A percentile compares a stretch with the other conserved stretches of the same genome.
phyloP scores from a whole-genome alignment of 1,139 yeast species.

The Geotrichum restrictum region DNA sequence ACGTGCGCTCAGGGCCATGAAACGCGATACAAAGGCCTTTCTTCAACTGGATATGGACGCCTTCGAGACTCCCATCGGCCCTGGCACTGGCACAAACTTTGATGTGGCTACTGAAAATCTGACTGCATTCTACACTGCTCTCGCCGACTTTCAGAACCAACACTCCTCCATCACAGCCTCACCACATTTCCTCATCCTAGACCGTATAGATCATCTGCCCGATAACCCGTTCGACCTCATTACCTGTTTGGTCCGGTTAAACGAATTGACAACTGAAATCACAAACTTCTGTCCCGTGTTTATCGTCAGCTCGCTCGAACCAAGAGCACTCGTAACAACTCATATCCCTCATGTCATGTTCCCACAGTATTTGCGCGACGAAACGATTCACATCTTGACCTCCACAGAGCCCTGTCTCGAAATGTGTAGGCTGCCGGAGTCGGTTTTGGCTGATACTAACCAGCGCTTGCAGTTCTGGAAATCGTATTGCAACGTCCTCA shows the following conservation, averaged over 20 bases:
- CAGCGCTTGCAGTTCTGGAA: constrained; percentile 24
- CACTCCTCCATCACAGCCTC: too few relatives aligned
- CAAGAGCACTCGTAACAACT: constrained; percentile 46
- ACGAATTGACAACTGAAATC: constrained; percentile 39
- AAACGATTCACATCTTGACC: constrained; percentile 42
- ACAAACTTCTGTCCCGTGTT: constrained; percentile 38
- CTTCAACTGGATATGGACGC: too few relatives aligned
- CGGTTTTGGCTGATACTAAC: constrained; percentile 8
- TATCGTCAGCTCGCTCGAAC: constrained; percentile 44
- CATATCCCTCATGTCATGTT: constrained; percentile 51
- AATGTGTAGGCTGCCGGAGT: constrained; percentile 18
- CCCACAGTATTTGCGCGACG: constrained; percentile 45
- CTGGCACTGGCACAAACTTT: constrained; percentile 23
- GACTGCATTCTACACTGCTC: constrained; percentile 44
- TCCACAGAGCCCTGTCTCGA: background rate
- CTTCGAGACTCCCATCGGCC: too few relatives aligned
- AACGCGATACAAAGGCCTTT: constrained; percentile 21
- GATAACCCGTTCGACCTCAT: constrained; percentile 48
- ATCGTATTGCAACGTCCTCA: constrained; percentile 38
- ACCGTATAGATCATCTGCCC: constrained; percentile 53
- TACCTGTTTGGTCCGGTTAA: constrained; percentile 47
- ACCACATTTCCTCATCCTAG: constrained; percentile 46
- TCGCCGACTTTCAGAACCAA: constrained; percentile 44
- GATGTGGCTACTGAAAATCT: constrained; percentile 46
- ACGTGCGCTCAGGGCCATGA: constrained; percentile 35